Evolutionary conservation across 768 basidiomycete genomes (phyloP), one percentile per base, ranked within the genome.

Genomic region (Panellus pusillus): DNA sequence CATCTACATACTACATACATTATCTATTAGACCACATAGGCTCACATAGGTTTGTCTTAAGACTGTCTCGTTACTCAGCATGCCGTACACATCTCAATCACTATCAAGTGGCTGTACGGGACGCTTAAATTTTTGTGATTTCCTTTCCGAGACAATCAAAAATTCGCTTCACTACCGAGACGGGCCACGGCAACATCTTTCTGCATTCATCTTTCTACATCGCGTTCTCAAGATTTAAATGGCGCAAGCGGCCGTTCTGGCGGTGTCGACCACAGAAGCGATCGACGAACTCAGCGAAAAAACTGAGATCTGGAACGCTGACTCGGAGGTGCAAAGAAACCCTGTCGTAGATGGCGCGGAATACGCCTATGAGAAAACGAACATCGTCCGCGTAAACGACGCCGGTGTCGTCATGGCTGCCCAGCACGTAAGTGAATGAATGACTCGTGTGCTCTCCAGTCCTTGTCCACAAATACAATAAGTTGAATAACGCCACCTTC

Each of bases 391-490:
- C 29, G 74, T 89, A 48, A 78, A 82, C 64, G 75, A 79, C 18
- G 69, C 75, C 7, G 86, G 86, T n/a, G 78, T 90, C 24, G 74
- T 74, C 58, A 69, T 71, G 45, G 88, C 87, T 31, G 88, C 89
- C n/a, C 74, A 75, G 71, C 79, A 85, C 64, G 88, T 89, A 65
- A 63, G 75, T 70, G 50, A 38, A 24, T 2, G 24, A 11, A 2
- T 32, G 31, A 35, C 32, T 35, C 32, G 9, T 35, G 32, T 14
- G 14, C 32, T 35, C 14, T 7, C 14, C 32, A 6, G 24, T 24
- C 24, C 24, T 24, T 6, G 24, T 24, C 24, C 24, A 3, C 24
- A 24, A 4, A 2, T 8, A 35, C 3, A 35, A 14, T 3, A 2
- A 35, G 3, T 35, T 14, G n/a, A n/a, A 50, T 14, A 43, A 53